These are phyloP conservation scores for Lonicera japonica DNA, from an alignment of 129 eudicot species.

Conservation along the genomic window DNA sequence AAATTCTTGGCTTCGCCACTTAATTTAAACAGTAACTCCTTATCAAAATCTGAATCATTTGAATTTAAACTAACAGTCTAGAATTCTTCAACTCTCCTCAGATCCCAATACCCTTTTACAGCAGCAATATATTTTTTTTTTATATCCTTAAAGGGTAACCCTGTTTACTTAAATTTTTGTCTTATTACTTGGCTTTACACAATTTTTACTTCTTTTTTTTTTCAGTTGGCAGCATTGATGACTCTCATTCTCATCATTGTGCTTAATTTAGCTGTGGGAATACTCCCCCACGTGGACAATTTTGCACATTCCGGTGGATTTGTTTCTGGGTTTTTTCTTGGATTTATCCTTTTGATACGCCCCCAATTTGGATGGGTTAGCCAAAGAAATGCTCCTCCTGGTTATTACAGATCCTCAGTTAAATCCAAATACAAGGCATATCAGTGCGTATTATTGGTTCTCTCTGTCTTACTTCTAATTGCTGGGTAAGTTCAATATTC, in stretches of 20 bases:
- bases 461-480: constrained; percentile 28
- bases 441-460: constrained; percentile 40
- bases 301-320: constrained; percentile 85
- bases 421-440: constrained; percentile 61
- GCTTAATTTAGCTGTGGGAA: constrained; percentile 59
- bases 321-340: constrained; percentile 62
- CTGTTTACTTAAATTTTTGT: background rate
- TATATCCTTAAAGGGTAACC: no score
- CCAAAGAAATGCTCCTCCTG: constrained; percentile 36
- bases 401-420: constrained; percentile 20
- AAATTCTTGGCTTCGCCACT: no score
- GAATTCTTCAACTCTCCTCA: no score
- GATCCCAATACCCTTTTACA: no score
- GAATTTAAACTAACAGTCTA: no score
- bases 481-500: constrained; percentile 36
- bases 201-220: background rate
- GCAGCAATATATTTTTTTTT: background rate
- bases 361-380: constrained; percentile 63
- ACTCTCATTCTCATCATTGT: constrained; percentile 46
- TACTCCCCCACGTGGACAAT: constrained; percentile 79
- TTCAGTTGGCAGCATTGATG: constrained; percentile 36
- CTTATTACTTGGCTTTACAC: background rate
- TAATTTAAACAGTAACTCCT: no score
- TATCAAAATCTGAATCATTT: no score
- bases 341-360: constrained; percentile 54